Conservation (phyloP, 352 stramenopile genomes). For the Globisporangium solare region DNA sequence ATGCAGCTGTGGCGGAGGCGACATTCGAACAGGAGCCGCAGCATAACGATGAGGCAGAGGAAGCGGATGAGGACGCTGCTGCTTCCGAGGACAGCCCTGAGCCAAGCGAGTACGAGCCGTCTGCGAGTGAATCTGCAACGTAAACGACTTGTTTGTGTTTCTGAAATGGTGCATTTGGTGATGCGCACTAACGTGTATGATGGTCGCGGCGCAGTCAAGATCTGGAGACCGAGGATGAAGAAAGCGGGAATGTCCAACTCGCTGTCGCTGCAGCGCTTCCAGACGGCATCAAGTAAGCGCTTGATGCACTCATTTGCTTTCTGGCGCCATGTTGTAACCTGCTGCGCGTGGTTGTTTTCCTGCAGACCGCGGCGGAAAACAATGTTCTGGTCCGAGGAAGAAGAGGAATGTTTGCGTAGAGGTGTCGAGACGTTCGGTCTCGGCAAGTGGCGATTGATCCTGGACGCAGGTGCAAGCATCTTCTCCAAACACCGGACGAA, state of each 20-base stretch:
- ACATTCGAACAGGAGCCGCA: background rate
- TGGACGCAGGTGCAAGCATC: slow-evolving; percentile 25
- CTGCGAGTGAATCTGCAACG: background rate
- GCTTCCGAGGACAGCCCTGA: background rate
- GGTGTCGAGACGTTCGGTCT: slow-evolving; percentile 37
- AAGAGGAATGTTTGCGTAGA: slow-evolving; percentile 34
- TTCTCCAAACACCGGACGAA: slow-evolving; percentile 52
- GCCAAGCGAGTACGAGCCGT: background rate
- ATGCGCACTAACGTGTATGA: background rate
- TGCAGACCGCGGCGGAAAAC: slow-evolving; percentile 20
- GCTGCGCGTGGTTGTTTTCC: background rate
- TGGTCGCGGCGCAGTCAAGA: background rate
- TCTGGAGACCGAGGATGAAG: background rate
- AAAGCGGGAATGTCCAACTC: background rate
- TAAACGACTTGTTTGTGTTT: background rate
- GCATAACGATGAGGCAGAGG: background rate
- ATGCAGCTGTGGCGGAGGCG: background rate
- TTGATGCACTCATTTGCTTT: background rate
- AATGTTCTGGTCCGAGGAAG: slow-evolving; percentile 37
- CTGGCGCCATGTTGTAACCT: background rate
- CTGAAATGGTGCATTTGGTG: background rate
- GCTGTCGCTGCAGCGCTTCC: background rate
- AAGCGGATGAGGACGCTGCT: no score
- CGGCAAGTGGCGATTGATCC: slow-evolving; percentile 47
- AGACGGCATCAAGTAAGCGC: background rate